Evolutionary conservation across 805 yeast genomes (phyloP).

Genomic region (Kuraishia borneana): DNA sequence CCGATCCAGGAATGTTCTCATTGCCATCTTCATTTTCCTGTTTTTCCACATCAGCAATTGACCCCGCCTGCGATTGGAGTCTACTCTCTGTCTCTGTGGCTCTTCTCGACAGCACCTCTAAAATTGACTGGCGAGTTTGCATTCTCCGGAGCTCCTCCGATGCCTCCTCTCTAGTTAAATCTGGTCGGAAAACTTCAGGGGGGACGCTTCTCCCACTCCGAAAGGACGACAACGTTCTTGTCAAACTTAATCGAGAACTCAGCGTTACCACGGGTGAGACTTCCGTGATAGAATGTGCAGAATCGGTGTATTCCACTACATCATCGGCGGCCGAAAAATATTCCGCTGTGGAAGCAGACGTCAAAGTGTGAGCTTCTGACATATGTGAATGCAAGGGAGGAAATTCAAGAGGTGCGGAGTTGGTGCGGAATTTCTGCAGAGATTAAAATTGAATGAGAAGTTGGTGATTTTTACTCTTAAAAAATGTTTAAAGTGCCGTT

Average conservation of each 20-base stretch:
- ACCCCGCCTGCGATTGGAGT: background rate
- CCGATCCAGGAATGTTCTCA: constrained; percentile 4
- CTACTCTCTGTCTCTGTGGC: constrained; percentile 2
- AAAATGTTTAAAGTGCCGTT: too few relatives aligned
- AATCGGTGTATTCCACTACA: background rate
- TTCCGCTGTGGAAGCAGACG: background rate
- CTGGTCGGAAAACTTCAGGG: constrained; percentile 21
- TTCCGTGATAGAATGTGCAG: background rate
- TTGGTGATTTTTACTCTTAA: too few relatives aligned
- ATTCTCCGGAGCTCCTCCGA: constrained; percentile 3
- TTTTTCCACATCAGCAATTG: background rate
- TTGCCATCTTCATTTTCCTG: constrained; percentile 2
- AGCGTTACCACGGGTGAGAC: too few relatives aligned
- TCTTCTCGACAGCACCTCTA: constrained; percentile 5
- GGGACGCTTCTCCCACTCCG: constrained; percentile 4
- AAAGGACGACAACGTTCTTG: too few relatives aligned
- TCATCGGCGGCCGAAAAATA: background rate
- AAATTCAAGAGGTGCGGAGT: too few relatives aligned
- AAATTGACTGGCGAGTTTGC: constrained; percentile 3
- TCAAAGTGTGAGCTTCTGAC: background rate
- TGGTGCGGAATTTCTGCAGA: too few relatives aligned
- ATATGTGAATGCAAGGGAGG: too few relatives aligned
- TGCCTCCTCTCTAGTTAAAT: background rate
- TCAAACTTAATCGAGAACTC: too few relatives aligned
- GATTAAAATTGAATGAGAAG: too few relatives aligned